phyloP scores from a whole-genome alignment of 2,329 filamentous ascomycete genomes.

The Aspergillus ochraceoroseus region DNA sequence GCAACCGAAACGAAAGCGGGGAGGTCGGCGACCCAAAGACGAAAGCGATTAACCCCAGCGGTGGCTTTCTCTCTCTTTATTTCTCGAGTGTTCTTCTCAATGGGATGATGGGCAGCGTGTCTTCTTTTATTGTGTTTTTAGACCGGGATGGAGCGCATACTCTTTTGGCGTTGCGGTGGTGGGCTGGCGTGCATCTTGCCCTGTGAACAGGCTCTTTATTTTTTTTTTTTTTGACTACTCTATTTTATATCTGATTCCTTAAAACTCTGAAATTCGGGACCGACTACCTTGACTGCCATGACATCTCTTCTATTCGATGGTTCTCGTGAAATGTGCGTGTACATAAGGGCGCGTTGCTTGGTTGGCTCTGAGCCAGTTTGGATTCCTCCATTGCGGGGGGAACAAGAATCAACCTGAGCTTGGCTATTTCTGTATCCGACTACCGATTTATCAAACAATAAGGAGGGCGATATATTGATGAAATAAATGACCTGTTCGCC shows the following conservation, averaged over 20 bases:
- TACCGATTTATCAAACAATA: no score
- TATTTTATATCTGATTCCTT: slow-evolving; percentile 2
- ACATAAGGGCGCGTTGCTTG: slow-evolving; percentile 1
- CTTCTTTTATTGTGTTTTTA: slow-evolving; percentile 17
- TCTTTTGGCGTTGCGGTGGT: slow-evolving; percentile 25
- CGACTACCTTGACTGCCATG: not conserved
- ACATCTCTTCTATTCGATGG: not conserved
- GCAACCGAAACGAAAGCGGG: slow-evolving; percentile 46
- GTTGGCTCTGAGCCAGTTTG: not conserved
- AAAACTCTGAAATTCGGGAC: slow-evolving; percentile 5
- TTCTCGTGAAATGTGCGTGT: not conserved
- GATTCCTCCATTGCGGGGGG: no score
- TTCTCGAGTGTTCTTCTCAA: slow-evolving; percentile 19
- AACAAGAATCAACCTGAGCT: no score
- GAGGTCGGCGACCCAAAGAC: slow-evolving; percentile 39
- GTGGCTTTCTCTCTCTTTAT: slow-evolving; percentile 12
- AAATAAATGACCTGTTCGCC: no score
- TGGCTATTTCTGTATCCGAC: no score
- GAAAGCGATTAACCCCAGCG: slow-evolving; percentile 32
- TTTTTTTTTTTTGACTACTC: slow-evolving; percentile 12
- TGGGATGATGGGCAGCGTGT: slow-evolving; percentile 24
- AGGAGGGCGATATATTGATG: no score
- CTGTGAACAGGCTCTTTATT: slow-evolving; percentile 20
- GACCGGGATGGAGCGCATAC: slow-evolving; percentile 27
- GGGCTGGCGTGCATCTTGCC: slow-evolving; percentile 23